Base-by-base conservation (phyloP, 2,329 filamentous ascomycete genomes). In the Pseudocercospora pini-densiflorae region DNA sequence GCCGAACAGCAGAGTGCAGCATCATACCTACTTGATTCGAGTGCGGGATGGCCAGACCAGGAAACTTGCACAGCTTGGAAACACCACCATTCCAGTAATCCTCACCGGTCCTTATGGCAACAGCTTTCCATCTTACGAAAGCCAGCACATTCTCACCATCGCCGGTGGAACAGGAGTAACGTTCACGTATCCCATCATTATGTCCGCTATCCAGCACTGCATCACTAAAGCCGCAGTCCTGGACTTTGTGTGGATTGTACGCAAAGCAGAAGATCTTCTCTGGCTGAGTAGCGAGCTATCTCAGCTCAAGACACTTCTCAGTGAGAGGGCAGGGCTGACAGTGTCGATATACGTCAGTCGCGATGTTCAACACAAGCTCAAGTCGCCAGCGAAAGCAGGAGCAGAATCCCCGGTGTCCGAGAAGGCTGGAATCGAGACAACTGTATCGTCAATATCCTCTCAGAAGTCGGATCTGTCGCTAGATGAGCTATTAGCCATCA, bases 231-330 rank as follows among this genome's bases (percentile, higher is more conserved):
- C 51, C 0, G 66, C 62, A 4, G 65, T 66, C 4, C 83, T 90
- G 1, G 85, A 89, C 71, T 84, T 92, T n/a, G 79, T 90, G 63
- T 92, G 89, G 89, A 85, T 86, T 1, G 81, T 91, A 43, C 82
- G 88, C 14, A 83, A 85, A 47, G 79, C 79, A 6, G 74, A 77
- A 6, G 86, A 91, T 67, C 76, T 87, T 16, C 79, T 82, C 21
- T 92, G 89, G 88, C 79, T 91, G 9, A 77, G 79, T 27, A 73
- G 79, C 5, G 89, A 92, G 74, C 77, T 91, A 10, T 79, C 83
- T 2, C 69, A 81, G 6, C 77, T 90, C 14, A 72, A 71, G 9
- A 78, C 78, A 4, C 78, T 79, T 7, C 76, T 79, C 1, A 79
- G 79, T 3, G 73, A 76, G 2, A 68, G 71, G 0, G 76, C 81